Evolutionary conservation across 306 rosid genomes (phyloP).

Genomic region (Amphicarpaea edgeworthii): DNA sequence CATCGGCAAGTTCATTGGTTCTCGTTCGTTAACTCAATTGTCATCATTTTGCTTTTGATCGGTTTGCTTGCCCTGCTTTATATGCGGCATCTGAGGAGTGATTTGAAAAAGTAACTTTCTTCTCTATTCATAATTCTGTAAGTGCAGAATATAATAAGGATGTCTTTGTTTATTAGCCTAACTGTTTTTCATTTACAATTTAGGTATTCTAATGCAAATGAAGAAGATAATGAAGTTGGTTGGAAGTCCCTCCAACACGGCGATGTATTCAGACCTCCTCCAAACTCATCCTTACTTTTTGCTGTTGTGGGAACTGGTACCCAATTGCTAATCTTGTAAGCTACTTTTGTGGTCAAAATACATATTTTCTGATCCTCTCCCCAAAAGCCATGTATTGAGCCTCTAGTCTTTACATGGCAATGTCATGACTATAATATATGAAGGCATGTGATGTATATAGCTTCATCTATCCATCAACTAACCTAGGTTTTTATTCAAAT

Average conservation of each 20-base stretch:
- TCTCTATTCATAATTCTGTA: conserved; percentile 21
- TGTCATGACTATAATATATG: conserved; percentile 13
- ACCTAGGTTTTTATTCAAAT: conserved; percentile 16
- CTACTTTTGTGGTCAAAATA: conserved; percentile 45
- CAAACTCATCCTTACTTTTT: conserved; percentile 70
- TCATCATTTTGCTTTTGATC: conserved; percentile 71
- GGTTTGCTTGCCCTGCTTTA: conserved; percentile 80
- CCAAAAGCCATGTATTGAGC: conserved; percentile 22
- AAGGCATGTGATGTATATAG: conserved; percentile 34
- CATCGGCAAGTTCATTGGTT: conserved; percentile 81
- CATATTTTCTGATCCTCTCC: conserved; percentile 27
- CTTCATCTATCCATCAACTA: conserved; percentile 31
- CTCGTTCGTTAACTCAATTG: conserved; percentile 77
- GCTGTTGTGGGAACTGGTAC: conserved; percentile 84
- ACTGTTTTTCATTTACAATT: conserved; percentile 27
- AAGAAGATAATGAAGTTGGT: conserved; percentile 84
- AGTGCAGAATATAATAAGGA: background rate
- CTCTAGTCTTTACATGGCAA: conserved; percentile 38
- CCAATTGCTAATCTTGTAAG: conserved; percentile 86
- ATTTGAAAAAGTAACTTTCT: conserved; percentile 72
- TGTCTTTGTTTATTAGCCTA: conserved; percentile 37
- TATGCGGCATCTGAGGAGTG: conserved; percentile 73
- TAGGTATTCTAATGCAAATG: conserved; percentile 68
- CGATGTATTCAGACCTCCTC: conserved; percentile 79
- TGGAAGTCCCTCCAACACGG: conserved; percentile 78